Conservation (phyloP, 768 basidiomycete species). For the Leucosporidium creatinivorum region DNA sequence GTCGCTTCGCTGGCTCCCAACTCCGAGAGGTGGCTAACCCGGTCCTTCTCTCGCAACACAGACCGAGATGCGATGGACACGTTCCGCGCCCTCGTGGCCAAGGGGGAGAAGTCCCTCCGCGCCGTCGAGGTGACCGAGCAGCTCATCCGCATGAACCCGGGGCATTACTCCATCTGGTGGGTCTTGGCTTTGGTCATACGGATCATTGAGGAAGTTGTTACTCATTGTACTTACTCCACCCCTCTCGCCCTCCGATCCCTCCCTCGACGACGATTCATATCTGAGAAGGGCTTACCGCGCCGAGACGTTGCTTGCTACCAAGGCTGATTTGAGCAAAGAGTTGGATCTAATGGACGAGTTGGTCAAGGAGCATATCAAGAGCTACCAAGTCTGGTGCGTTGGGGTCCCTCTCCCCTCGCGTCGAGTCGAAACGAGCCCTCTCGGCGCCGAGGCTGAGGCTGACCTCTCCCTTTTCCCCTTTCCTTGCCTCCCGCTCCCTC, state of each 20-base stretch:
- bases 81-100: conserved; percentile 74
- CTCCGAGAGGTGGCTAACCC: neutral
- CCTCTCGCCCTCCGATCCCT: too few species aligned
- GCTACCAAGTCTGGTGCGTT: conserved; percentile 87
- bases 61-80: conserved; percentile 90
- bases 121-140: conserved; percentile 80
- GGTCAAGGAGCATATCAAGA: conserved; percentile 76
- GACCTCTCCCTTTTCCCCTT: neutral
- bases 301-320: conserved; percentile 65
- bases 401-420: too few species aligned
- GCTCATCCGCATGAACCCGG: conserved; percentile 85
- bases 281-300: conserved; percentile 82
- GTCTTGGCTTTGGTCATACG: too few species aligned
- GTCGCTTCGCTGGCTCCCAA: neutral
- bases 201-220: too few species aligned
- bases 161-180: conserved; percentile 94
- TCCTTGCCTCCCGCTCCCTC: neutral
- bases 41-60: conserved; percentile 39
- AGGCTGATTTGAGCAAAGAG: conserved; percentile 65
- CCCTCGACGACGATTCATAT: too few species aligned
- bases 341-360: conserved; percentile 79
- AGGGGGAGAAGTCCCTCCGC: conserved; percentile 67
- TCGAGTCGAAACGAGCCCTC: neutral
- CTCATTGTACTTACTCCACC: neutral
- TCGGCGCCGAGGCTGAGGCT: neutral